phyloP scores from a whole-genome alignment of 768 basidiomycete genomes.

The Mrakia gelida region DNA sequence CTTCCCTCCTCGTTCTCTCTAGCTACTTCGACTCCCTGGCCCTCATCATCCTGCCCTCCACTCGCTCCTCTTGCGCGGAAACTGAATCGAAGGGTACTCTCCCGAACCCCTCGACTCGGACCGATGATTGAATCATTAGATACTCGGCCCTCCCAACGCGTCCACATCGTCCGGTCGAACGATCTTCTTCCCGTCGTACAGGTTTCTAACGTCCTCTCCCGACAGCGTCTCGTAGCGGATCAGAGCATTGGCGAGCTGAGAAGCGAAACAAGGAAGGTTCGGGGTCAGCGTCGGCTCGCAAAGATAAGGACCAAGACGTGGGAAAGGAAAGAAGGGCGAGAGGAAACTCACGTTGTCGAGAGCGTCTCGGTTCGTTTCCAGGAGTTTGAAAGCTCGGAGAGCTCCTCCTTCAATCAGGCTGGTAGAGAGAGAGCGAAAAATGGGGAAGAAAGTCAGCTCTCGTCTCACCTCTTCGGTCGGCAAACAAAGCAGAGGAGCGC shows the following conservation, averaged over 20 bases:
- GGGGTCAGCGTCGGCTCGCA: too few species aligned
- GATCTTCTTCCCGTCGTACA: conserved; percentile 10
- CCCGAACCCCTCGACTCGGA: too few species aligned
- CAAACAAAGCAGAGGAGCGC: background rate
- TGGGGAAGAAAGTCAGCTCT: background rate
- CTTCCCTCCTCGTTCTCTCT: too few species aligned
- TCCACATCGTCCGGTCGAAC: background rate
- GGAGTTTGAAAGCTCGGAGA: background rate
- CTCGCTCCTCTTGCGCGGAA: too few species aligned
- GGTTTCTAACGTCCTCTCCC: conserved; percentile 11
- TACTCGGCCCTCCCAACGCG: conserved; percentile 12
- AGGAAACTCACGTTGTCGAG: background rate
- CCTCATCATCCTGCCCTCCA: too few species aligned
- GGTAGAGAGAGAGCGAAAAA: background rate
- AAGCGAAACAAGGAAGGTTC: background rate
- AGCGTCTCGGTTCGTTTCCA: background rate
- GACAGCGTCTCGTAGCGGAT: conserved; percentile 29
- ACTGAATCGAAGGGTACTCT: too few species aligned
- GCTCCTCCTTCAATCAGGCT: background rate
- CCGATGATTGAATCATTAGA: background rate
- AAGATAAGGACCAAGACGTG: background rate
- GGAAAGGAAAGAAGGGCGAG: background rate
- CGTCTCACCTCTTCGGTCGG: too few species aligned
- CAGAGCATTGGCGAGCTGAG: conserved; percentile 25
- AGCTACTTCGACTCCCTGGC: too few species aligned